Evolutionary conservation across 2,329 filamentous ascomycete genomes (phyloP).

Genomic region (Pleoardoris graminearum): DNA sequence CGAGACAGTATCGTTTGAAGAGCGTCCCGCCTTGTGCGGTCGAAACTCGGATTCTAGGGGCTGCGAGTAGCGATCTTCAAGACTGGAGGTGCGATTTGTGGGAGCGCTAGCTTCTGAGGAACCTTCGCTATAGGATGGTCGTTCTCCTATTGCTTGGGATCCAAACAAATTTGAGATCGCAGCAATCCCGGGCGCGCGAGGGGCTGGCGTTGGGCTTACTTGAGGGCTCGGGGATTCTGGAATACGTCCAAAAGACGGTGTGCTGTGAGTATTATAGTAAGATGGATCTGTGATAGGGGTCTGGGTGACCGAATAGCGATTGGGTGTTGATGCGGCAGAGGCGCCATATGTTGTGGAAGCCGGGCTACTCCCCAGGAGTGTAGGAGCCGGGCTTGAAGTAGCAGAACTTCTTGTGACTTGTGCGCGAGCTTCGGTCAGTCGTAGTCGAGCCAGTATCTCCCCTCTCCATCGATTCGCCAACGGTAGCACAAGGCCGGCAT

Average conservation of each 20-base stretch:
- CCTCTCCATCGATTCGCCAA: constrained; percentile 10
- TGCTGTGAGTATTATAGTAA: background rate
- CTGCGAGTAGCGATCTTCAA: too few species aligned
- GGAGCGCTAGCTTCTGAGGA: too few species aligned
- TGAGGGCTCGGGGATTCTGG: background rate
- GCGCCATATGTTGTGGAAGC: background rate
- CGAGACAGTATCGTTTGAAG: constrained; percentile 6
- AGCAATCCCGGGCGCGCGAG: background rate
- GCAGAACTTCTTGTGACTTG: background rate
- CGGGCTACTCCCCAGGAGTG: background rate
- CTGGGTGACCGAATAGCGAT: background rate
- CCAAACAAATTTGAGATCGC: background rate
- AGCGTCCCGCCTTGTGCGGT: constrained; percentile 4
- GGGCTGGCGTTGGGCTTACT: constrained; percentile 7
- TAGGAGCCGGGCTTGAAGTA: background rate
- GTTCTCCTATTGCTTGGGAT: background rate
- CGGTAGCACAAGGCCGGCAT: constrained; percentile 9
- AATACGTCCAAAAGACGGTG: background rate
- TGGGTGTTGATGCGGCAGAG: constrained; percentile 8
- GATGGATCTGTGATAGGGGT: constrained; percentile 11
- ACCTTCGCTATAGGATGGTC: too few species aligned
- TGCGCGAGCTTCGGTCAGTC: background rate
- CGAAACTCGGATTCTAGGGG: constrained; percentile 14
- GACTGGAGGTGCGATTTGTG: too few species aligned
- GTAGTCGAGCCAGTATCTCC: constrained; percentile 8